phyloP scores from a whole-genome alignment of 1,139 yeast species.

The Saccharomyces hybrid region DNA sequence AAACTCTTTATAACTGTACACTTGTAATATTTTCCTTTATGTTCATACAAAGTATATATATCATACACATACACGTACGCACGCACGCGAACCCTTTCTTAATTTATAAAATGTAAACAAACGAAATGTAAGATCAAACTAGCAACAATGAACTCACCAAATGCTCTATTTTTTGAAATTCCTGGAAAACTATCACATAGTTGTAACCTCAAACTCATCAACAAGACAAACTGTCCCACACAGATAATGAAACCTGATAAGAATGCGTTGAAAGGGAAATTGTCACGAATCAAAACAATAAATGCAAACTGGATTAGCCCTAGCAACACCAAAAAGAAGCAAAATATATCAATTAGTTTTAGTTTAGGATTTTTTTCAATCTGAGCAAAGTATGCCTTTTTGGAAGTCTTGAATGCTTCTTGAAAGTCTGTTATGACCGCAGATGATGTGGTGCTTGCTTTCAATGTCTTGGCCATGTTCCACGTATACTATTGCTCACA shows the following conservation, averaged over 20 bases:
- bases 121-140: conserved; percentile 83
- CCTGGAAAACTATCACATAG: conserved; percentile 41
- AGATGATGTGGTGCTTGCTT: neutral
- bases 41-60: neutral
- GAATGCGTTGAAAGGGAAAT: conserved; percentile 94
- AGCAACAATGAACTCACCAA: conserved; percentile 85
- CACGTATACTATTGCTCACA: neutral
- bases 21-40: neutral
- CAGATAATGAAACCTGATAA: conserved; percentile 87
- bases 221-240: conserved; percentile 90
- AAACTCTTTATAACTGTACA: neutral
- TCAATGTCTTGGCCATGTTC: neutral
- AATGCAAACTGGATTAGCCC: conserved; percentile 76
- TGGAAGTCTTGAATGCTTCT: conserved; percentile 43
- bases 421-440: conserved; percentile 36
- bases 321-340: conserved; percentile 61
- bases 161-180: conserved; percentile 69
- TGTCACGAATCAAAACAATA: conserved; percentile 63
- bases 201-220: conserved; percentile 75
- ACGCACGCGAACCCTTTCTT: conserved; percentile 11
- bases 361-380: conserved; percentile 33
- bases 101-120: conserved; percentile 86
- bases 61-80: neutral
- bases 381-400: conserved; percentile 38
- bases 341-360: conserved; percentile 67